These are phyloP conservation scores for Skeletonema costatum DNA, from an alignment of 108 stramenopile species.

Conservation along the genomic window DNA sequence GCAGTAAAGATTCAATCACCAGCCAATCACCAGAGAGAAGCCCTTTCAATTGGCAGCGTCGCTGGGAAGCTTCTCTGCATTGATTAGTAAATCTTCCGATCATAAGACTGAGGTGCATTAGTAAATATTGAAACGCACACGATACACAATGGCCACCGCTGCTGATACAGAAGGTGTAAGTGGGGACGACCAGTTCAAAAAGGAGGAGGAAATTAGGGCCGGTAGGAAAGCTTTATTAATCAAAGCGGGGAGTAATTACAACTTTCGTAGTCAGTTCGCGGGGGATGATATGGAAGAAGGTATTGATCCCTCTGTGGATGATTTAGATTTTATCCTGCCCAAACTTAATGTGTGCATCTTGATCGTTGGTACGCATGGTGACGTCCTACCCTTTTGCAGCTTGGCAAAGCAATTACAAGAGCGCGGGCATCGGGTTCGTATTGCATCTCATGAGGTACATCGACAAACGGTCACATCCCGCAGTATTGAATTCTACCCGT, in stretches of 20 bases:
- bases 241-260: conserved; percentile 1
- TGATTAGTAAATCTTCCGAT: no score
- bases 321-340: conserved; percentile 53
- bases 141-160: no score
- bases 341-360: conserved; percentile 68
- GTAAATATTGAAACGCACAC: no score
- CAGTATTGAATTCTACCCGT: conserved; percentile 77
- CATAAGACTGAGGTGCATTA: no score
- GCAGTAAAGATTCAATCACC: no score
- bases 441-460: conserved; percentile 69
- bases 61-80: no score
- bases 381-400: conserved; percentile 64
- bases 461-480: conserved; percentile 52
- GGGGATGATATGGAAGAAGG: not conserved
- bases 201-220: no score
- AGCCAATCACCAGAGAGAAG: no score
- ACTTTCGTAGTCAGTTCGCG: not conserved
- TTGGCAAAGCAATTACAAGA: conserved; percentile 55
- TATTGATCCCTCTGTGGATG: not conserved
- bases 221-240: not conserved
- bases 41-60: no score
- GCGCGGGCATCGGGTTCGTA: conserved; percentile 67
- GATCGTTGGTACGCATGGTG: conserved; percentile 66
- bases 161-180: no score
- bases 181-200: no score